phyloP scores from a whole-genome alignment of 176 grass and related monocot genomes.

The Dactylis glomerata region DNA sequence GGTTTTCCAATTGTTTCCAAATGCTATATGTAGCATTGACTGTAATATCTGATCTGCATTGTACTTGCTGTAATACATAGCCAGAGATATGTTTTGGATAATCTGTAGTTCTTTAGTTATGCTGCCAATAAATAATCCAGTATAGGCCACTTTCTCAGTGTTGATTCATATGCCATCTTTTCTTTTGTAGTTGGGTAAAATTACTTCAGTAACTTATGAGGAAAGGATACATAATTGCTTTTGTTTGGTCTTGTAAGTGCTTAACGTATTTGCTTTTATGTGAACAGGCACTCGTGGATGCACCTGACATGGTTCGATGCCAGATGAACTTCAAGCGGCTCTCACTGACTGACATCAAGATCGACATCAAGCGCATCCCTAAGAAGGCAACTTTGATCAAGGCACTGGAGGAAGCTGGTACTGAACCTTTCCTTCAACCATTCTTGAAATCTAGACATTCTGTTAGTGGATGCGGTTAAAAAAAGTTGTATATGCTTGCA shows the following conservation, averaged over 20 bases:
- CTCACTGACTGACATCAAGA: slow-evolving; percentile 55
- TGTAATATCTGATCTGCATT: not conserved
- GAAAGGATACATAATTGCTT: not conserved
- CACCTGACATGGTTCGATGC: slow-evolving; percentile 85
- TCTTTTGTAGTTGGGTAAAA: too few species aligned
- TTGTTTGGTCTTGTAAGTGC: not conserved
- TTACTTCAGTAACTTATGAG: not conserved
- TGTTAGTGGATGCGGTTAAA: not conserved
- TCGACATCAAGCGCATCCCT: slow-evolving; percentile 55
- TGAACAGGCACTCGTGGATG: slow-evolving; percentile 86
- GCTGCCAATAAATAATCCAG: not conserved
- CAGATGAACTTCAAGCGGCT: slow-evolving; percentile 98
- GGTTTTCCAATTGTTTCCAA: not conserved
- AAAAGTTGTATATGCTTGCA: slow-evolving; percentile 5
- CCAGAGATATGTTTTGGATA: not conserved
- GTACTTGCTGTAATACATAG: not conserved
- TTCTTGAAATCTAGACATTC: not conserved
- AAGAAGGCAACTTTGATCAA: slow-evolving; percentile 50
- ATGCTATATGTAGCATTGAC: not conserved
- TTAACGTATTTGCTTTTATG: slow-evolving; percentile 12
- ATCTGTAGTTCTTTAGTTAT: not conserved
- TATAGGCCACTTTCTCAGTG: not conserved
- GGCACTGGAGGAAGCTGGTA: slow-evolving; percentile 58
- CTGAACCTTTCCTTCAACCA: not conserved
- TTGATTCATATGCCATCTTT: not conserved